Evolutionary conservation across 768 basidiomycete genomes (phyloP).

Genomic region (Boletus fagicola): DNA sequence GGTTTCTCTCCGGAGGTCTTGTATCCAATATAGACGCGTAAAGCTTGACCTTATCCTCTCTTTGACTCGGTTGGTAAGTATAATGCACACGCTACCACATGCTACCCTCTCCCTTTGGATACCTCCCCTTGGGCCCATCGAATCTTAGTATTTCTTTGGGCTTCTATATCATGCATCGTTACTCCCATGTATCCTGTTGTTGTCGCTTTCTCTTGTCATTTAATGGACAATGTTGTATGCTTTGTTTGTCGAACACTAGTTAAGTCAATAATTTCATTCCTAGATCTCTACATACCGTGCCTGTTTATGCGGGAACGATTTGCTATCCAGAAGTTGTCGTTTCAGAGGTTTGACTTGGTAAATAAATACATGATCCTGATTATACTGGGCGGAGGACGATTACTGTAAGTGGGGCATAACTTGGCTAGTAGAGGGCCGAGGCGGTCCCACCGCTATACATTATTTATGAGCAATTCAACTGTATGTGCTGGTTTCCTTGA

Average conservation of each 20-base stretch:
- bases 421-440: too few relatives aligned
- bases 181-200: conserved; percentile 13
- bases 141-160: not conserved
- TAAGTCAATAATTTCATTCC: not conserved
- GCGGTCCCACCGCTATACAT: too few relatives aligned
- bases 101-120: conserved; percentile 7
- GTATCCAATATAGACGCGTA: not conserved
- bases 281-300: not conserved
- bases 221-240: conserved; percentile 14
- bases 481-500: too few relatives aligned
- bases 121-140: not conserved
- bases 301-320: not conserved
- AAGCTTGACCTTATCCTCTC: not conserved
- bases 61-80: not conserved
- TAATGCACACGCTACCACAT: conserved; percentile 6
- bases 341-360: too few relatives aligned
- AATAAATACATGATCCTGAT: too few relatives aligned
- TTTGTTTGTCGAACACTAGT: not conserved
- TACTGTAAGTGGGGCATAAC: too few relatives aligned
- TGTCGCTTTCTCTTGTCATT: not conserved
- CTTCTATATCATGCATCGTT: not conserved
- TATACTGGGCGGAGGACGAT: too few relatives aligned
- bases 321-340: too few relatives aligned
- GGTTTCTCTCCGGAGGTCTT: conserved; percentile 24
- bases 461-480: too few relatives aligned